These are phyloP conservation scores for Balakata baccata DNA, from an alignment of 345 rosid species.

Conservation along the genomic window DNA sequence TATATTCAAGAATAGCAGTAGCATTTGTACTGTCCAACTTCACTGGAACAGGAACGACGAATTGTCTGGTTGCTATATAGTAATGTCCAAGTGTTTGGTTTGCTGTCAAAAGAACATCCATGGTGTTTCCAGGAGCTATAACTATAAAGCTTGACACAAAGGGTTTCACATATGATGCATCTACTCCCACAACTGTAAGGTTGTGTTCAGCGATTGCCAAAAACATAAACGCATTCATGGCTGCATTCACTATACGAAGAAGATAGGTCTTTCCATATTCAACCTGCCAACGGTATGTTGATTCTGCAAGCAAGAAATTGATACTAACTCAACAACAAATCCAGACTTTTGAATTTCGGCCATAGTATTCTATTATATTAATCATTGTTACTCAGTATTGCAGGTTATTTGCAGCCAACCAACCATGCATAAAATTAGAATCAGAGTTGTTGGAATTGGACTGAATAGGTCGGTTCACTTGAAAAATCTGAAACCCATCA, in stretches of 20 bases:
- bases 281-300: conserved; percentile 28
- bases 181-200: conserved; percentile 35
- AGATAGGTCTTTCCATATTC: conserved; percentile 35
- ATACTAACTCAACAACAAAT: too few species aligned
- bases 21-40: conserved; percentile 74
- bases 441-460: too few species aligned
- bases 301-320: conserved; percentile 19
- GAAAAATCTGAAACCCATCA: too few species aligned
- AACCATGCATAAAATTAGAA: too few species aligned
- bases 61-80: conserved; percentile 62
- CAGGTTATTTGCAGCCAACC: too few species aligned
- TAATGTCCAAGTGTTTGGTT: conserved; percentile 61
- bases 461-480: too few species aligned
- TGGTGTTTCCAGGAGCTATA: conserved; percentile 79
- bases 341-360: too few species aligned
- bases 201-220: conserved; percentile 34
- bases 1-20: conserved; percentile 71
- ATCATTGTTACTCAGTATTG: too few species aligned
- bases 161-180: conserved; percentile 34
- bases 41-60: not conserved
- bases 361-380: too few species aligned
- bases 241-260: conserved; percentile 37
- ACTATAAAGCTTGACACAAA: conserved; percentile 36
- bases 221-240: conserved; percentile 26
- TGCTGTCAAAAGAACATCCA: conserved; percentile 58